Conservation (phyloP, 257 asterid genomes). For the Asclepias syriaca region DNA sequence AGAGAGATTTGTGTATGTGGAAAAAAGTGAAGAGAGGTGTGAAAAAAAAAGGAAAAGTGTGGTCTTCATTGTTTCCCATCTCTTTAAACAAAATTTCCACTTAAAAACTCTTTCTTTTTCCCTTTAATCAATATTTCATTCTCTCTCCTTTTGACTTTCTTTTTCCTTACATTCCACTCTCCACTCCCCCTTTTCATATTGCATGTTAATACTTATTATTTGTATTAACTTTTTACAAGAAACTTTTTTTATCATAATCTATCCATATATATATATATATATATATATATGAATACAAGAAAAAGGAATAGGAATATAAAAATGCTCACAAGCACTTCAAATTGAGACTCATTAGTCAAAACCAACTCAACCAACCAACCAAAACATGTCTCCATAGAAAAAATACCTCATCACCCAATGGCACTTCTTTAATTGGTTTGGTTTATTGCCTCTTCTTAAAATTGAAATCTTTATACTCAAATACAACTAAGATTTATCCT, state of each 20-base stretch:
- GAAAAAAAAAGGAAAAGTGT: slow-evolving; percentile 21
- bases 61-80: slow-evolving; percentile 7
- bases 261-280: too few species aligned
- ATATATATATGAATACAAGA: too few species aligned
- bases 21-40: slow-evolving; percentile 6
- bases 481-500: too few species aligned
- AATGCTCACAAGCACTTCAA: slow-evolving; percentile 11
- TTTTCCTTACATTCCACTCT: not conserved
- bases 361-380: slow-evolving; percentile 31
- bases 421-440: too few species aligned
- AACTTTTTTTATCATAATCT: too few species aligned
- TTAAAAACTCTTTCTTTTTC: slow-evolving; percentile 19
- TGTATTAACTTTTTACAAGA: too few species aligned
- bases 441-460: too few species aligned
- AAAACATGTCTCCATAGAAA: slow-evolving; percentile 15
- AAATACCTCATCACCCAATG: slow-evolving; percentile 11
- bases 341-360: slow-evolving; percentile 30
- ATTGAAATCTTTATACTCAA: too few species aligned
- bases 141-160: slow-evolving; percentile 11
- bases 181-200: too few species aligned
- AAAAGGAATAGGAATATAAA: too few species aligned
- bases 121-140: slow-evolving; percentile 1
- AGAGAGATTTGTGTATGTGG: slow-evolving; percentile 5
- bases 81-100: slow-evolving; percentile 17
- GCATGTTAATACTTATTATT: too few species aligned